Base-by-base conservation (phyloP, 2,329 filamentous ascomycete species). In the Akanthomyces muscarius region DNA sequence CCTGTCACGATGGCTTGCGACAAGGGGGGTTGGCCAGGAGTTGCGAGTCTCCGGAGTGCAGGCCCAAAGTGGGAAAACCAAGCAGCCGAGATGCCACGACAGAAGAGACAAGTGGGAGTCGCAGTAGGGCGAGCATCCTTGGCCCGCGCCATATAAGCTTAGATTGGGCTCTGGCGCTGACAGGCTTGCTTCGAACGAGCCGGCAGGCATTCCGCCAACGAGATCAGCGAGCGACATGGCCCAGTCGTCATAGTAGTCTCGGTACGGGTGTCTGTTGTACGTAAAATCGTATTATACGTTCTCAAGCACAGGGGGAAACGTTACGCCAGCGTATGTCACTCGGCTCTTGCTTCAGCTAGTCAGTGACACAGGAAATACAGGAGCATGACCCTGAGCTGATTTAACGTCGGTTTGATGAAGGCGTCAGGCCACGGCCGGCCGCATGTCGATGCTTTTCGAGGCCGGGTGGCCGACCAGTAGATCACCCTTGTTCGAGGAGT, bases 361-460 rank as follows among this genome's bases (percentile, higher is more conserved):
- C 23, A 36, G 38, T 52, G 47, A 23, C 57, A 44, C 48, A 44
- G 11, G 30, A 14, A 42, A 30, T 1, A 38, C 23, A 30, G 18
- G n/a, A 28, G 30, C 56, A 48, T 25, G 21, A n/a, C 56, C 42
- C 21, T 59, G 45, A 51, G 33, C 56, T 51, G 56, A 59, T 59
- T 21, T 51, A 21, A 10, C 30, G n/a, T 3, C 33, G 33, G 10
- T 11, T 48, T 47, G 30, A 28, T 48, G 28, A 5, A n/a, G 33
- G 53, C 41, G 44, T 48, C 14, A 21, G 41, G 30, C 44, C 42
- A 58, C 41, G 14, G 25, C 41, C 14, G 28, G 54, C 25, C 28
- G 41, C 42, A 45, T 25, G 25, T 23, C 54, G 14, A 48, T 52
- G 36, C 23, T 36, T 11, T 60, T 44, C 57, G n/a, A 48, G 36